These are phyloP conservation scores for Amanita molliuscula DNA, from an alignment of 768 basidiomycete genomes.

Conservation along the genomic window DNA sequence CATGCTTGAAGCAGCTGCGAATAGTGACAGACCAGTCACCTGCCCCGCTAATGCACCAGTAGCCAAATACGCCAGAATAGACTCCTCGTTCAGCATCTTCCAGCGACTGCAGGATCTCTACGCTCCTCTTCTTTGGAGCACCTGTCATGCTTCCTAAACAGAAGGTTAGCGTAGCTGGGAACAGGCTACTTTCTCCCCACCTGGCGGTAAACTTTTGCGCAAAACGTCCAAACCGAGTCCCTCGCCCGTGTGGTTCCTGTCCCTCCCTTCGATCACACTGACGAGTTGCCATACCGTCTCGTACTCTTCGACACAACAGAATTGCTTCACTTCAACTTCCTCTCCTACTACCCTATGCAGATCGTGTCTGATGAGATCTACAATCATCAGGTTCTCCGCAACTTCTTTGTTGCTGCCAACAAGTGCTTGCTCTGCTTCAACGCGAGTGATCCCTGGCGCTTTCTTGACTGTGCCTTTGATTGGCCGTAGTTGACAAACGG, in stretches of 20 bases:
- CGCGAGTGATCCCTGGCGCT: slow-evolving; percentile 49
- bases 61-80: slow-evolving; percentile 92
- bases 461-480: slow-evolving; percentile 91
- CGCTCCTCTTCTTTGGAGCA: slow-evolving; percentile 89
- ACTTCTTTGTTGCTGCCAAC: slow-evolving; percentile 76
- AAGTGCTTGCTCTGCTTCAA: slow-evolving; percentile 53
- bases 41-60: slow-evolving; percentile 80
- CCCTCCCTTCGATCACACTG: slow-evolving; percentile 77
- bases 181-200: slow-evolving; percentile 25
- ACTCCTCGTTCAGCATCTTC: slow-evolving; percentile 65
- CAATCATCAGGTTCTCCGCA: slow-evolving; percentile 97
- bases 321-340: slow-evolving; percentile 71
- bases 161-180: neutral
- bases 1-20: slow-evolving; percentile 80
- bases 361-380: slow-evolving; percentile 92
- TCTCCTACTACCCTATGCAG: slow-evolving; percentile 77
- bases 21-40: slow-evolving; percentile 95
- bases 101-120: slow-evolving; percentile 77
- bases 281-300: slow-evolving; percentile 94
- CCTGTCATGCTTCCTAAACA: slow-evolving; percentile 89
- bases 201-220: slow-evolving; percentile 74
- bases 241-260: slow-evolving; percentile 18
- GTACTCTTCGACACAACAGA: slow-evolving; percentile 86
- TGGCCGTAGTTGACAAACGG: slow-evolving; percentile 76
- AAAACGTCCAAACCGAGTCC: slow-evolving; percentile 74